A percentile compares a stretch with the other conserved stretches of the same genome.
Evolutionary conservation across 192 early-diverging fungal genomes (phyloP).

Genomic region (Lobosporangium transversale): DNA sequence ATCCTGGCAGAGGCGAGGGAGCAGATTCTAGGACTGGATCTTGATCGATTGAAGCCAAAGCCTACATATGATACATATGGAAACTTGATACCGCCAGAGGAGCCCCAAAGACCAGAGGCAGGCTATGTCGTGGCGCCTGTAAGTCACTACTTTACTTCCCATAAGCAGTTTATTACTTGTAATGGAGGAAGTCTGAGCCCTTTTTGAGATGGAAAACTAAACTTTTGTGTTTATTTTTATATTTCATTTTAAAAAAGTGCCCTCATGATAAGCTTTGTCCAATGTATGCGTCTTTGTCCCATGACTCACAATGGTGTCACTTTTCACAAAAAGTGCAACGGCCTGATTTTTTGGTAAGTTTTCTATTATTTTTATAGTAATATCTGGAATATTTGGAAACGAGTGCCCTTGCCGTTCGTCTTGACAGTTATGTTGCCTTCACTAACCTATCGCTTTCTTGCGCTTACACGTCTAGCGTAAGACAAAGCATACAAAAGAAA

Average conservation of each 20-base stretch:
- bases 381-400: too few relatives aligned
- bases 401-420: too few relatives aligned
- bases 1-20: conserved; percentile 74
- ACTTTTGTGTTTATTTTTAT: neutral
- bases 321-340: conserved; percentile 84
- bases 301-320: conserved; percentile 75
- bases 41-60: conserved; percentile 32
- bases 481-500: conserved; percentile 70
- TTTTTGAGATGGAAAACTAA: neutral
- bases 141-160: conserved; percentile 11
- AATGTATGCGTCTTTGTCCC: conserved; percentile 57
- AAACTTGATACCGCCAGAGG: conserved; percentile 7
- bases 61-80: conserved; percentile 43
- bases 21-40: conserved; percentile 66
- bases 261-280: conserved; percentile 82
- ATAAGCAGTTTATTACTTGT: neutral
- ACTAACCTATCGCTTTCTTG: neutral
- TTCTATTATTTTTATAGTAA: neutral
- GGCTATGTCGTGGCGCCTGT: conserved; percentile 86
- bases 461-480: conserved; percentile 57
- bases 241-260: conserved; percentile 65
- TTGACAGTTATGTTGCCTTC: too few relatives aligned
- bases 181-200: too few relatives aligned
- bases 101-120: neutral
- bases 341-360: conserved; percentile 47